A percentile compares a stretch with the other conserved stretches of the same genome.
Evolutionary conservation across 1,284 basidiomycete species (phyloP).

Genomic region (Papiliotrema nemorosa): DNA sequence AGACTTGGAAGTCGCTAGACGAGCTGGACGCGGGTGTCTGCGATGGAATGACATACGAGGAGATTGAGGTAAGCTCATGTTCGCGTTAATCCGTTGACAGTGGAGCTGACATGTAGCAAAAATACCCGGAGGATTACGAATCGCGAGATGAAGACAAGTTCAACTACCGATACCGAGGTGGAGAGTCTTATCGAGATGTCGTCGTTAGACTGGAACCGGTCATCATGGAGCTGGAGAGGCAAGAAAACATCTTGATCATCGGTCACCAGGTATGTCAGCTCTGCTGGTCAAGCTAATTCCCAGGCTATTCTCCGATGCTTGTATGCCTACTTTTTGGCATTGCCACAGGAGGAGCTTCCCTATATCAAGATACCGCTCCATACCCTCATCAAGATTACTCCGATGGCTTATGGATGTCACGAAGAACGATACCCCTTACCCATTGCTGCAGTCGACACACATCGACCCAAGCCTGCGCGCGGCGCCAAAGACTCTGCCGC

Average conservation of each 20-base stretch:
- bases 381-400: conserved; percentile 96
- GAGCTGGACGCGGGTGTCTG: conserved; percentile 98
- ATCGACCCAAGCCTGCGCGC: conserved; percentile 72
- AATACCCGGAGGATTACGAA: conserved; percentile 98
- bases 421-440: conserved; percentile 86
- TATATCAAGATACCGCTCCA: conserved; percentile 97
- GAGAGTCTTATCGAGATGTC: conserved; percentile 93
- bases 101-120: conserved; percentile 57
- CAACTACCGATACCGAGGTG: conserved; percentile 93
- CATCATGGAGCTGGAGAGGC: conserved; percentile 97
- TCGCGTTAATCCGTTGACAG: background rate
- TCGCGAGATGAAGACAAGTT: conserved; percentile 99
- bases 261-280: conserved; percentile 73
- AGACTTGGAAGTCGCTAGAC: conserved; percentile 98
- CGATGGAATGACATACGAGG: conserved; percentile 99
- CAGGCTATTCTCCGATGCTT: conserved; percentile 86
- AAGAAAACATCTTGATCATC: conserved; percentile 94
- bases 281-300: conserved; percentile 3
- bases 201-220: conserved; percentile 96
- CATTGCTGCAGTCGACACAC: conserved; percentile 88
- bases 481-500: background rate
- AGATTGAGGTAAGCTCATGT: conserved; percentile 71
- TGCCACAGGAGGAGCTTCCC: conserved; percentile 88
- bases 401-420: conserved; percentile 97
- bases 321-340: conserved; percentile 93